phyloP scores from a whole-genome alignment of 2,329 filamentous ascomycete genomes.

The Xylaria hypoxylon region DNA sequence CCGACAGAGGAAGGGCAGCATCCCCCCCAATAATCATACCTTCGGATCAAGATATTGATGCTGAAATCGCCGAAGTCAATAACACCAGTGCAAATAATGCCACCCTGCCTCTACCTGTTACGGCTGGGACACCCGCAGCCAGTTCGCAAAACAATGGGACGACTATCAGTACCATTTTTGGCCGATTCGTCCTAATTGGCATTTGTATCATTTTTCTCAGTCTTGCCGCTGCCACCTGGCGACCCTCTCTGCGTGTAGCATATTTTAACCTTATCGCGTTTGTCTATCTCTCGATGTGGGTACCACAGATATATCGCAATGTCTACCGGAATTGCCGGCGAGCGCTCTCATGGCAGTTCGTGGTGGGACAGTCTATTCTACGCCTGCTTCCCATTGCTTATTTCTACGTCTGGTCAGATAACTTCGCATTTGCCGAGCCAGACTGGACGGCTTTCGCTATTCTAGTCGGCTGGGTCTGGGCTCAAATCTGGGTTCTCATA shows the following conservation, averaged over 20 bases:
- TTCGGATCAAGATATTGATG: constrained; percentile 72
- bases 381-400: constrained; percentile 85
- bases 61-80: constrained; percentile 64
- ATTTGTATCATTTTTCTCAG: constrained; percentile 68
- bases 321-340: constrained; percentile 89
- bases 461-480: constrained; percentile 83
- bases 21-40: constrained; percentile 68
- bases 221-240: constrained; percentile 71
- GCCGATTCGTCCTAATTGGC: constrained; percentile 67
- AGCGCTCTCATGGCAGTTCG: constrained; percentile 91
- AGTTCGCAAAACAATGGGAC: constrained; percentile 47
- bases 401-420: constrained; percentile 81
- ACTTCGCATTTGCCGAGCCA: constrained; percentile 81
- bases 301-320: constrained; percentile 92
- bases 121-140: constrained; percentile 47
- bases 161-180: constrained; percentile 67
- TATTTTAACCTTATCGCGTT: constrained; percentile 75
- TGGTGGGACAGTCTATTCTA: constrained; percentile 82
- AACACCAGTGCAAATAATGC: constrained; percentile 46
- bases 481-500: constrained; percentile 82
- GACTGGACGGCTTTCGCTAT: constrained; percentile 74
- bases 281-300: constrained; percentile 88
- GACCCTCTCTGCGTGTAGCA: constrained; percentile 63
- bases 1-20: constrained; percentile 40
- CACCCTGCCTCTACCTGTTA: constrained; percentile 48